Conservation (phyloP, 192 early-diverging fungal genomes). For the Coemansia sp. region DNA sequence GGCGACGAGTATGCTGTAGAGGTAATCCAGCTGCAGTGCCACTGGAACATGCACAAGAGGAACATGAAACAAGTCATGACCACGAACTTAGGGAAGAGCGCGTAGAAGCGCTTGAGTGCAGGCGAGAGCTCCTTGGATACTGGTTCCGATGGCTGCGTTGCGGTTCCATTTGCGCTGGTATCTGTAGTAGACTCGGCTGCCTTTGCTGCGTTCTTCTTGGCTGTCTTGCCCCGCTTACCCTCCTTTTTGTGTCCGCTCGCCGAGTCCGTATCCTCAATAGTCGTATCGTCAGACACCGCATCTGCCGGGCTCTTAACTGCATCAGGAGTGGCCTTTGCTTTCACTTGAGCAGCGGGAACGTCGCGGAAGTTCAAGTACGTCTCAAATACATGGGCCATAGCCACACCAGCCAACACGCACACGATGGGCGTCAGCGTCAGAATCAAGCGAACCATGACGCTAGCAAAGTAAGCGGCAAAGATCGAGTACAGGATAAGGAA, state of each 20-base stretch:
- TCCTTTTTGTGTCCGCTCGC: slow-evolving; percentile 22
- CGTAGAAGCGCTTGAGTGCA: slow-evolving; percentile 32
- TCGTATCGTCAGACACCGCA: neutral
- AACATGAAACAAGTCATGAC: slow-evolving; percentile 71
- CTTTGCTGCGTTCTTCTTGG: slow-evolving; percentile 9
- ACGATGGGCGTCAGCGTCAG: slow-evolving; percentile 97
- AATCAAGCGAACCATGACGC: slow-evolving; percentile 99
- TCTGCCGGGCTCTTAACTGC: neutral
- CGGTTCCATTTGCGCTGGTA: neutral
- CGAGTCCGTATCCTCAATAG: slow-evolving; percentile 7
- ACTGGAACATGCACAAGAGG: slow-evolving; percentile 82
- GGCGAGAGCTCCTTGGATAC: neutral
- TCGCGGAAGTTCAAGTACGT: slow-evolving; percentile 67
- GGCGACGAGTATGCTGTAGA: slow-evolving; percentile 98
- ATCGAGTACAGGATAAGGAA: slow-evolving; percentile 98
- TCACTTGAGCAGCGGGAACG: neutral
- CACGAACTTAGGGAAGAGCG: slow-evolving; percentile 42
- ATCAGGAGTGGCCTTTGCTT: neutral
- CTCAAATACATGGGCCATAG: slow-evolving; percentile 86
- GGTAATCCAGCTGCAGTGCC: slow-evolving; percentile 99
- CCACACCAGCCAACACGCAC: slow-evolving; percentile 91
- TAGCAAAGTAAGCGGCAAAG: slow-evolving; percentile 99
- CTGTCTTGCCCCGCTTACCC: slow-evolving; percentile 28
- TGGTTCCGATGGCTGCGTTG: neutral
- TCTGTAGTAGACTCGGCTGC: neutral